Evolutionary conservation across 2,329 filamentous ascomycete species (phyloP).

Genomic region (Triangularia verruculosa): DNA sequence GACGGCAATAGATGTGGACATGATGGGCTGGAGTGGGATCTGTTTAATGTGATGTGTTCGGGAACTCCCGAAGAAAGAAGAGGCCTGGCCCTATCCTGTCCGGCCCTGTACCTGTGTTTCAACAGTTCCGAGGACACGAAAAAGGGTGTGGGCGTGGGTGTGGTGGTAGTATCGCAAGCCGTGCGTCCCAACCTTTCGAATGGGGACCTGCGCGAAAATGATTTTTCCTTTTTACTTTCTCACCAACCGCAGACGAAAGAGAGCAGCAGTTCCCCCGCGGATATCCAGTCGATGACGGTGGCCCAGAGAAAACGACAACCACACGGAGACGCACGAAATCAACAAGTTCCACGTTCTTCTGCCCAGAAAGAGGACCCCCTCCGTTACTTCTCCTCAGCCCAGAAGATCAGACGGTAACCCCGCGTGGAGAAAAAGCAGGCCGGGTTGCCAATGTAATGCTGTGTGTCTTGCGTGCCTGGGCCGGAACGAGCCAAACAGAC

Average conservation of each 20-base stretch:
- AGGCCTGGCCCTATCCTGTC: neutral
- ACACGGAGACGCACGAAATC: neutral
- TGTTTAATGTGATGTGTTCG: neutral
- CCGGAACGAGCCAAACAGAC: neutral
- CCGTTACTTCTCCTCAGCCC: neutral
- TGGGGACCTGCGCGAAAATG: neutral
- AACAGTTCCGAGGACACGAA: neutral
- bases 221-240: neutral
- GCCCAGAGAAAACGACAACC: neutral
- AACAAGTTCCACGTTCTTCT: neutral
- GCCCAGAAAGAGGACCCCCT: neutral
- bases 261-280: neutral
- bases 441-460: neutral
- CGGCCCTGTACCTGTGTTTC: neutral
- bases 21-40: slow-evolving; percentile 35
- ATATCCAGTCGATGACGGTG: neutral
- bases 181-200: neutral
- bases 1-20: slow-evolving; percentile 54
- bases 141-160: neutral
- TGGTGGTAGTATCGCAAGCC: neutral
- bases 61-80: neutral
- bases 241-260: neutral
- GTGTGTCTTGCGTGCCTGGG: neutral
- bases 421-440: neutral
- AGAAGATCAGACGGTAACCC: slow-evolving; percentile 9